Base-by-base conservation (phyloP, 202 grass and related monocot species). In the Cymbopogon flexuosus region DNA sequence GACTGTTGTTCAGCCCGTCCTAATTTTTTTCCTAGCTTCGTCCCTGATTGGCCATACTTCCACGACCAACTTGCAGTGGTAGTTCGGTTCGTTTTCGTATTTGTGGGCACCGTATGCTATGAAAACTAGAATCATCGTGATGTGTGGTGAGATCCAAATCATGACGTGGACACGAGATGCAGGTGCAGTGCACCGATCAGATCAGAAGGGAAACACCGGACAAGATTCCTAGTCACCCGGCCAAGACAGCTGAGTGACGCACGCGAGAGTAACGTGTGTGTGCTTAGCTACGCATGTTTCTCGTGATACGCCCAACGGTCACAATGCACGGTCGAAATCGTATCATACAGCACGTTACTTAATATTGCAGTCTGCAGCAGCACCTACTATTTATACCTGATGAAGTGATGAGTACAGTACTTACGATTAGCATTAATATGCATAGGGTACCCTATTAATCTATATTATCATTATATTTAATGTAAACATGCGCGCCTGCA, bases 291-390 rank as follows among this genome's bases (percentile, higher is more conserved):
- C 29, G 18, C 47, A 22, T 13, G 70, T 33, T 73, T 36, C 70
- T 56, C 47, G 70, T 73, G 70, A 74, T 35, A 36, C 49, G 21
- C 47, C 47, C 71, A 74, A 74, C 71, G 71, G 71, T 74, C 71
- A 74, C 49, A 58, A 57, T 14, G 31, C 71, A 49, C 15, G 16
- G 15, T 33, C 45, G 8, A 16, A 2, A 23, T 54, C 46, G 16
- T 35, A 47, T 54, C 15, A 51, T 52, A 16, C 5, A 6, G 15
- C 1, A 52, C 27, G 27, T 27, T 22, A 45, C 0, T 72, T 62
- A 62, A 31, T 63, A 13, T 2, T 59, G 6, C 46, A 3, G 27
- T 27, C 27, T 27, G 16, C 3, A 60, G 57, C 10, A 61, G 23
- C 1, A 29, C 4, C 2, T 61, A 6, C 4, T 3, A 9, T 39